Conservation (phyloP, 169 alveolate species). For the Besnoitia besnoiti region DNA sequence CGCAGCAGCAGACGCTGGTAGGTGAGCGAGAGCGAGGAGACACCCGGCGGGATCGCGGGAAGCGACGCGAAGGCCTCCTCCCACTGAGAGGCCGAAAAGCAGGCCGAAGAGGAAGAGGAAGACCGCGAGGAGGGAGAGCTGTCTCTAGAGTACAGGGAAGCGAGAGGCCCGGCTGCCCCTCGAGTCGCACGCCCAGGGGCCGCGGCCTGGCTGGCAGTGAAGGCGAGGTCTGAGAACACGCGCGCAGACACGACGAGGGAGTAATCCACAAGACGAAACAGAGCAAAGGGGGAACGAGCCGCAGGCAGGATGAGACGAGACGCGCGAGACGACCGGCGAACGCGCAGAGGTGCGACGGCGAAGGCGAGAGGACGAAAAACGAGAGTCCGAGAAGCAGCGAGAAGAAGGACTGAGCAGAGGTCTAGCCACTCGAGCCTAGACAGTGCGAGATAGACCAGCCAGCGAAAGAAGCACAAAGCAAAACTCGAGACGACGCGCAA, state of each 20-base stretch:
- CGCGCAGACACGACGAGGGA: too few relatives aligned
- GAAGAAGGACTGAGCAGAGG: neutral
- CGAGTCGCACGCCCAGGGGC: too few relatives aligned
- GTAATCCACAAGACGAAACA: too few relatives aligned
- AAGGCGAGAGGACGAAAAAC: neutral
- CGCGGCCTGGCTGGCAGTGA: too few relatives aligned
- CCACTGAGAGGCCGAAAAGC: neutral
- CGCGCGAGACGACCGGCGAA: neutral
- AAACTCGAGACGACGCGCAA: neutral
- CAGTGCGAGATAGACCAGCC: too few relatives aligned
- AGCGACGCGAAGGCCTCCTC: neutral
- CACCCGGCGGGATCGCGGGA: conserved; percentile 29
- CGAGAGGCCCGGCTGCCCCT: too few relatives aligned
- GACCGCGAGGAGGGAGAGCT: too few relatives aligned
- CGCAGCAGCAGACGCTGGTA: conserved; percentile 2
- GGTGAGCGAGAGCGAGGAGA: neutral
- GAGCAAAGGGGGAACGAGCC: too few relatives aligned
- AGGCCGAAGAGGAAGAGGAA: neutral
- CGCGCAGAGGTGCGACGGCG: neutral
- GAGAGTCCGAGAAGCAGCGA: neutral
- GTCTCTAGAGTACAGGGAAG: too few relatives aligned
- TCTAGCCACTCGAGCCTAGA: neutral
- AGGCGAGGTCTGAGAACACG: too few relatives aligned
- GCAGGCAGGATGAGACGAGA: too few relatives aligned
- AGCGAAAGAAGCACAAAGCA: too few relatives aligned